Evolutionary conservation across 768 basidiomycete species (phyloP).

Genomic region (Pisolithus orientalis): DNA sequence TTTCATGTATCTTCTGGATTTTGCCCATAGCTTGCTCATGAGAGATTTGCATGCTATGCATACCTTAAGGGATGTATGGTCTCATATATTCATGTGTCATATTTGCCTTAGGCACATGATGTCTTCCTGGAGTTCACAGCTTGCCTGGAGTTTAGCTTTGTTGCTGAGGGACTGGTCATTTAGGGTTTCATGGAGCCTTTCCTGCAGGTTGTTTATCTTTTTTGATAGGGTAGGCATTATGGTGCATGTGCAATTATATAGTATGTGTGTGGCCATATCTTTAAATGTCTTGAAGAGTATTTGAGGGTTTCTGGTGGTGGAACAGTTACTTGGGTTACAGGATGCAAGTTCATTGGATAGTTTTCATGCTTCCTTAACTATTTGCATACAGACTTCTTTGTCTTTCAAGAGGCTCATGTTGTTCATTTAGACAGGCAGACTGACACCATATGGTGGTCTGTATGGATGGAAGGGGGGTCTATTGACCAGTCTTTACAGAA

Average conservation of each 20-base stretch:
- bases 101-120: neutral
- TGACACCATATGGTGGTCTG: no score
- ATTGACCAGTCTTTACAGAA: neutral
- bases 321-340: neutral
- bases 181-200: neutral
- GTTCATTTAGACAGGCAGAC: neutral
- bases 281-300: neutral
- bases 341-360: neutral
- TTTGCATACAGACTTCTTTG: neutral
- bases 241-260: neutral
- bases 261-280: no score
- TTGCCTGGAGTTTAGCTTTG: neutral
- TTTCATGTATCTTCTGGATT: constrained; percentile 7
- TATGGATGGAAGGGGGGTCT: no score
- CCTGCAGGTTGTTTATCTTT: neutral
- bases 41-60: neutral
- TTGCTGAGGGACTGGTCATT: neutral
- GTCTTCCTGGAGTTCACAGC: neutral
- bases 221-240: neutral
- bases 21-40: constrained; percentile 12
- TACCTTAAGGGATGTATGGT: neutral
- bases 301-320: neutral
- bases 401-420: constrained; percentile 4
- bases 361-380: neutral
- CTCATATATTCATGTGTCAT: constrained; percentile 8